These are phyloP conservation scores for Ampelocalamus luodianensis DNA, from an alignment of 176 grass and related monocot genomes.

Conservation along the genomic window DNA sequence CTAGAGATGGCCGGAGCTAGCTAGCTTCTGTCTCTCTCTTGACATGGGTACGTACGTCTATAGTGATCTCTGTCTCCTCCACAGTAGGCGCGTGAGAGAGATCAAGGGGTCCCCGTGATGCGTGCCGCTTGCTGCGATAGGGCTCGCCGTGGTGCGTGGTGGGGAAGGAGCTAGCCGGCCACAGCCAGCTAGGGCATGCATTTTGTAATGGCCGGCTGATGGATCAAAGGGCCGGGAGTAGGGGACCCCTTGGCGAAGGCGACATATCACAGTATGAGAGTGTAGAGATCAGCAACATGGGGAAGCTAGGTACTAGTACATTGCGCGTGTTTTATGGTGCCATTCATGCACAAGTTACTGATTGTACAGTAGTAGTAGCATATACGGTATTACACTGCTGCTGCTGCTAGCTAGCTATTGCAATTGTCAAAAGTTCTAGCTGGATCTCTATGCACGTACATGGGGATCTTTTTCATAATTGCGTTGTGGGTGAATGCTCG, in stretches of 20 bases:
- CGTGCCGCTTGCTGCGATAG: conserved; percentile 20
- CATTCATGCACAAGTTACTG: not conserved
- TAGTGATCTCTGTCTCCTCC: conserved; percentile 22
- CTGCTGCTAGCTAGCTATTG: not conserved
- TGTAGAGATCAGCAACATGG: not conserved
- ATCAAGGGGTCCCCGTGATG: conserved; percentile 49
- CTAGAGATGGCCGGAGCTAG: not conserved
- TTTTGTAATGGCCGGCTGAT: conserved; percentile 46
- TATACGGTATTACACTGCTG: not conserved
- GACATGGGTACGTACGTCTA: conserved; percentile 12
- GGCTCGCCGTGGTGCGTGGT: conserved; percentile 43
- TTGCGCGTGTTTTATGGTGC: not conserved
- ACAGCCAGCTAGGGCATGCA: conserved; percentile 50
- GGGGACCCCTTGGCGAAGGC: conserved; percentile 45
- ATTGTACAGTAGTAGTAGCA: not conserved
- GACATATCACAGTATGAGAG: conserved; percentile 40
- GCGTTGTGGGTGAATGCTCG: not conserved
- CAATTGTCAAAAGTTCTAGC: not conserved
- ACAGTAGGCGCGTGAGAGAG: not conserved
- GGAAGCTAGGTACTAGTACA: not conserved
- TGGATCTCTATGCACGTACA: not conserved
- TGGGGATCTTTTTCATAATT: not conserved
- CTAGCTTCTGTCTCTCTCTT: not conserved
- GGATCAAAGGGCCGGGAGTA: conserved; percentile 41
- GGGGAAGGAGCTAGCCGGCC: conserved; percentile 45